Base-by-base conservation (phyloP, 2,329 filamentous ascomycete species). In the Penicillium sp. region DNA sequence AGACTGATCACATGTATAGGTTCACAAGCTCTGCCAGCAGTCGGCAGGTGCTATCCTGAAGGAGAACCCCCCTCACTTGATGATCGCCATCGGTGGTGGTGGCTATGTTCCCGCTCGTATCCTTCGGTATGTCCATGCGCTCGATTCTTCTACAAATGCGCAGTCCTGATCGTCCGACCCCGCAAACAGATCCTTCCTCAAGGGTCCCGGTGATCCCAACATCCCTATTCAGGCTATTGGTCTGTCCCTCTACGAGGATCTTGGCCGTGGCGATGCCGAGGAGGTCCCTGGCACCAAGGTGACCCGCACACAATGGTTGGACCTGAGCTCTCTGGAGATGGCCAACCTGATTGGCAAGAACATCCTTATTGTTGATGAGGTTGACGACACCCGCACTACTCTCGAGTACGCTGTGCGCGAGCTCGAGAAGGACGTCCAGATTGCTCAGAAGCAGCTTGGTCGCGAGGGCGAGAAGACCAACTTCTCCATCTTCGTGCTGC, bases 171-270 rank as follows among this genome's bases (percentile, higher is more conserved):
- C 22, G n/a, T 43, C 35, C 43, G 47, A 22, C 35, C 26, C n/a
- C 4, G 54, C 70, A 21, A 33, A 52, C 67, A 79, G 81, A 63
- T 98, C 95, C 21, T 99, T 99, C 83, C 90, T 99, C 76, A 97
- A 96, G 84, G 86, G 87, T 74, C 84, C 90, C 58, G 91, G 90
- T 67, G 85, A 82, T 61, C 87, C 92, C 78, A 99, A 99, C 81
- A 99, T 99, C 71, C 93, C 95, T 66, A 99, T 99, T 78, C 95
- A 99, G 84, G 95, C 95, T 64, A 99, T 99, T 76, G 95, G 95
- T 49, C 89, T 99, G 63, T 98, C 93, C 22, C 88, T 99, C 55
- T 99, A 99, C 82, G 95, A 99, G 80, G 84, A 87, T 62, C 88
- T 98, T 48, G 81, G 81, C 58, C 82, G 83, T 61, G 82, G 84